A percentile compares a stretch with the other conserved stretches of the same genome.
Conservation (phyloP, 2,329 filamentous ascomycete genomes). For the Tolypocladium endophyticum region DNA sequence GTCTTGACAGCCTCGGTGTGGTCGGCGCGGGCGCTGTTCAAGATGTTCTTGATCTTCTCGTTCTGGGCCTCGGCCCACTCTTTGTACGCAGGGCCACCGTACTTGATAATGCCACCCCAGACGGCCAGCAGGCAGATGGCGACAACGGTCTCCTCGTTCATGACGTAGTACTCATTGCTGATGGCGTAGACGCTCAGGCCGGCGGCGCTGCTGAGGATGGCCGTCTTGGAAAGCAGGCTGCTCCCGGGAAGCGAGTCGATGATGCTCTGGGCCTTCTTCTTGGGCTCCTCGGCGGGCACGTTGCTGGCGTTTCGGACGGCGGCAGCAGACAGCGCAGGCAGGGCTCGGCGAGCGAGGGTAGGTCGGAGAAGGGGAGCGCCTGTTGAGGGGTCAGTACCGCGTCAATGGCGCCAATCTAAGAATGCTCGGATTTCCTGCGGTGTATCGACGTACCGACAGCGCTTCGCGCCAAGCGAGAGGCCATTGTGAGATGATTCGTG, state of each 20-base stretch:
- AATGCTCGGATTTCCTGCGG: constrained; percentile 6
- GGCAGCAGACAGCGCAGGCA: constrained; percentile 64
- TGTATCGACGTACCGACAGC: constrained; percentile 66
- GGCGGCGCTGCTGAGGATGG: constrained; percentile 87
- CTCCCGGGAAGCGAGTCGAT: constrained; percentile 87
- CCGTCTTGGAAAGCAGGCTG: constrained; percentile 89
- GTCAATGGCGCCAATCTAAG: constrained; percentile 17
- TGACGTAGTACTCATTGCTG: constrained; percentile 98
- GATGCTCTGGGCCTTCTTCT: constrained; percentile 94
- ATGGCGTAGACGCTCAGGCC: constrained; percentile 89
- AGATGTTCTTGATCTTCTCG: constrained; percentile 86
- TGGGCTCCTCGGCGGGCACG: constrained; percentile 77
- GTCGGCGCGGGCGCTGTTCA: constrained; percentile 88
- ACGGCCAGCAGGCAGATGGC: constrained; percentile 86
- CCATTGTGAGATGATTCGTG: constrained; percentile 68
- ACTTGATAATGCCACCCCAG: constrained; percentile 88
- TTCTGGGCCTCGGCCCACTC: constrained; percentile 86
- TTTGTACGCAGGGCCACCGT: constrained; percentile 82
- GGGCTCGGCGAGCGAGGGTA: constrained; percentile 61
- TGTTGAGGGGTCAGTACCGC: constrained; percentile 26
- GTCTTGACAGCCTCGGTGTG: constrained; percentile 93
- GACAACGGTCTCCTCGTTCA: constrained; percentile 98
- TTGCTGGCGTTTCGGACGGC: constrained; percentile 62
- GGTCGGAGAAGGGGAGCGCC: constrained; percentile 88
- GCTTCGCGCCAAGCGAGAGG: constrained; percentile 93